Conservation (phyloP, 2,329 filamentous ascomycete genomes). For the Calonectria pseudoreteaudii region DNA sequence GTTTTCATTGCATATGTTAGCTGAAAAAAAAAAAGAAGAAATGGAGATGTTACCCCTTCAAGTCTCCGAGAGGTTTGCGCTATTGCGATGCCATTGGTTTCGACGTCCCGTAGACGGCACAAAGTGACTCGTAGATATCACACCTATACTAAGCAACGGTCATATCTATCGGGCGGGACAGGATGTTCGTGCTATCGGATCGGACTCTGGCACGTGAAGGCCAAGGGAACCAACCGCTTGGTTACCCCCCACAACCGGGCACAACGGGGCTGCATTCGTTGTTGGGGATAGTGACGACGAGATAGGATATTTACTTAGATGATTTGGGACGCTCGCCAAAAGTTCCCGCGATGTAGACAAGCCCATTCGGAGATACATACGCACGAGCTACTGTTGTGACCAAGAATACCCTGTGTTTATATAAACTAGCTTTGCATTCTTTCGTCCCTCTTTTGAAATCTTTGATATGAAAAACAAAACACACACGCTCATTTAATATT, state of each 20-base stretch:
- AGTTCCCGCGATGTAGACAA: not conserved
- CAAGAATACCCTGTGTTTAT: not conserved
- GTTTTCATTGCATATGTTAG: not conserved
- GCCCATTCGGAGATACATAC: not conserved
- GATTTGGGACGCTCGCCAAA: not conserved
- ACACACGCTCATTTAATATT: not conserved
- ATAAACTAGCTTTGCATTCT: not conserved
- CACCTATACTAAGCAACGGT: not conserved
- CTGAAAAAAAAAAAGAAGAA: no score
- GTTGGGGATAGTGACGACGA: not conserved
- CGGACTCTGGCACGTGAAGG: not conserved
- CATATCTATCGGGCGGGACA: not conserved
- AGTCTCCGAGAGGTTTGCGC: not conserved
- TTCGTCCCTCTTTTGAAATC: not conserved
- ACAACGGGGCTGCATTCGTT: not conserved
- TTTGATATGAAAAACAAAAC: not conserved
- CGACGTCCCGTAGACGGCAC: not conserved
- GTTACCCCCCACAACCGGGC: not conserved
- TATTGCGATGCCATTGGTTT: not conserved
- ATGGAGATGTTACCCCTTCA: not conserved
- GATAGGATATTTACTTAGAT: not conserved
- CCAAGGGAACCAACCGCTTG: no score
- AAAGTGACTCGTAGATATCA: not conserved
- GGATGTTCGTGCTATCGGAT: not conserved
- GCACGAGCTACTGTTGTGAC: not conserved